Evolutionary conservation across 2,329 filamentous ascomycete genomes (phyloP).

Genomic region (Stagonosporopsis chrysanthemi): DNA sequence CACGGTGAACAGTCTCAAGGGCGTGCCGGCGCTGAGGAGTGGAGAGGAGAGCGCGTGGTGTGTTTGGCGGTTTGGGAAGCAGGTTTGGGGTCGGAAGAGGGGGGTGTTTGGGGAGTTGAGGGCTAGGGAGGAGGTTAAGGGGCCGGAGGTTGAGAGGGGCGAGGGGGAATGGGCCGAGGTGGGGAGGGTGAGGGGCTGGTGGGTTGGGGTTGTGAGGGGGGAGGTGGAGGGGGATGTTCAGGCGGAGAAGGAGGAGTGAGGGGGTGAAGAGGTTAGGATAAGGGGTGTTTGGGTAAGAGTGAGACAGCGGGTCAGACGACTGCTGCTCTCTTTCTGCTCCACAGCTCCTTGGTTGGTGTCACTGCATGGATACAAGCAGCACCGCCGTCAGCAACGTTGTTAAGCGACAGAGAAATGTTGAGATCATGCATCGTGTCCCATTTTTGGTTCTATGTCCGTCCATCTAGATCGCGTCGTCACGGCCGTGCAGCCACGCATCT

Average conservation of each 20-base stretch:
- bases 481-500: conserved; percentile 3
- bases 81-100: conserved; percentile 37
- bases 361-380: too few relatives aligned
- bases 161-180: conserved; percentile 55
- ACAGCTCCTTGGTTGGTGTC: too few relatives aligned
- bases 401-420: conserved; percentile 2
- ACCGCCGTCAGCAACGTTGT: too few relatives aligned
- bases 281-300: too few relatives aligned
- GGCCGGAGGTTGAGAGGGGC: conserved; percentile 56
- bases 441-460: conserved; percentile 25
- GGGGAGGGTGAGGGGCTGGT: conserved; percentile 53
- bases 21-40: conserved; percentile 48
- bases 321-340: too few relatives aligned
- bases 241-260: conserved; percentile 17
- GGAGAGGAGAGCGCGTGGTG: conserved; percentile 57
- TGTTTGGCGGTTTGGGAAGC: conserved; percentile 53
- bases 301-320: too few relatives aligned
- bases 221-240: conserved; percentile 28
- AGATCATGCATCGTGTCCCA: conserved; percentile 38
- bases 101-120: conserved; percentile 39
- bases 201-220: conserved; percentile 24
- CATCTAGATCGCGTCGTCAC: conserved; percentile 31
- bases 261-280: not conserved
- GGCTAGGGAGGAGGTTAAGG: conserved; percentile 54
- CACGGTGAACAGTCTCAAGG: conserved; percentile 51